These are phyloP conservation scores for Tulasnella sp. DNA, from an alignment of 768 basidiomycete genomes.

Conservation along the genomic window DNA sequence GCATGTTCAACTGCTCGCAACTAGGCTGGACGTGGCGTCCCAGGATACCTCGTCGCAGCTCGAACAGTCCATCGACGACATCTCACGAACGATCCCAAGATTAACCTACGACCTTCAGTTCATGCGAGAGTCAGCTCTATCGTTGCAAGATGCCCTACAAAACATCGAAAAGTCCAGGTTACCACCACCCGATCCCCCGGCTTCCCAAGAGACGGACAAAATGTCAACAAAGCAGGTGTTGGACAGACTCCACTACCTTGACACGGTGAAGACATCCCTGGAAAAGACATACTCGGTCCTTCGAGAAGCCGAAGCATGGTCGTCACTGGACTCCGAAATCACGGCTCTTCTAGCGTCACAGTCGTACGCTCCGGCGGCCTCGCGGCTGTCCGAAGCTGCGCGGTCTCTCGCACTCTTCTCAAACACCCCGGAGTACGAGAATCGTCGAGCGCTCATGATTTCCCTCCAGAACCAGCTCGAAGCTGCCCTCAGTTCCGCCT, in stretches of 20 bases:
- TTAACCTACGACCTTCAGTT: conserved; percentile 96
- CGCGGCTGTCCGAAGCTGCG: conserved; percentile 84
- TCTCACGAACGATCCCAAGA: conserved; percentile 87
- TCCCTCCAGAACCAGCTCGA: conserved; percentile 96
- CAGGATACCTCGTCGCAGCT: conserved; percentile 87
- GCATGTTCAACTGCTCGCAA: conserved; percentile 72
- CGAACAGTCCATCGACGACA: conserved; percentile 89
- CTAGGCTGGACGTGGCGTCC: conserved; percentile 80
- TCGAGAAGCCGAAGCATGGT: conserved; percentile 96
- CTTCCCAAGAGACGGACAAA: conserved; percentile 50
- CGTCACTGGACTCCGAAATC: conserved; percentile 90
- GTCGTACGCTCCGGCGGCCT: conserved; percentile 87
- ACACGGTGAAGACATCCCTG: conserved; percentile 84
- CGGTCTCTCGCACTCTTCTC: conserved; percentile 91
- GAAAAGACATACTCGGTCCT: conserved; percentile 87
- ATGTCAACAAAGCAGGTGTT: conserved; percentile 62
- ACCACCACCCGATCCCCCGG: conserved; percentile 34
- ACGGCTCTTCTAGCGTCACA: conserved; percentile 70
- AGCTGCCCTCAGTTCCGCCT: conserved; percentile 84
- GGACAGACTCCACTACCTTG: conserved; percentile 76
- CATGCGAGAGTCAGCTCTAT: conserved; percentile 88
- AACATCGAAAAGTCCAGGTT: conserved; percentile 59
- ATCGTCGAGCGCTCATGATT: conserved; percentile 80
- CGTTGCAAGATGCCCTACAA: conserved; percentile 68
- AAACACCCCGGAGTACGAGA: conserved; percentile 89